A percentile compares a stretch with the other conserved stretches of the same genome.
Evolutionary conservation across 2,329 filamentous ascomycete species (phyloP).

Genomic region (Hypoxylon sp.): DNA sequence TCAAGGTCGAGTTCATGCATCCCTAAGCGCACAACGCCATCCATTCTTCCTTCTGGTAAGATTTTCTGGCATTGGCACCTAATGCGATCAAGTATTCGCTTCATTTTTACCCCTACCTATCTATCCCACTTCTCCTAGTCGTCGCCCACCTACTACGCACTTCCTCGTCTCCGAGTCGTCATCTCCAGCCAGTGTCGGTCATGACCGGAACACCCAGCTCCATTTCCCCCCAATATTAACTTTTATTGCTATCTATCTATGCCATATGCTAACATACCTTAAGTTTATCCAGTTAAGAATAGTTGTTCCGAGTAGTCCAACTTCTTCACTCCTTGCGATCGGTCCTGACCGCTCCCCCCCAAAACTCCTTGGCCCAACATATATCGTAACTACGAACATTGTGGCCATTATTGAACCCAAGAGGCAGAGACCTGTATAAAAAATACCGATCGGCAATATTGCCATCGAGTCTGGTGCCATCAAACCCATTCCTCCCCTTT

Average conservation of each 20-base stretch:
- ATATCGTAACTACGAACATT: constrained; percentile 31
- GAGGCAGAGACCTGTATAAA: constrained; percentile 33
- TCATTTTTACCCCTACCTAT: constrained; percentile 44
- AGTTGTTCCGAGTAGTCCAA: constrained; percentile 35
- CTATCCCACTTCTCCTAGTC: constrained; percentile 35
- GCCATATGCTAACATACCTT: constrained; percentile 25
- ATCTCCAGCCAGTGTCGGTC: constrained; percentile 39
- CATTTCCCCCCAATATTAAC: constrained; percentile 25
- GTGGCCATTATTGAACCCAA: constrained; percentile 24
- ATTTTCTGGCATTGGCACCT: constrained; percentile 50
- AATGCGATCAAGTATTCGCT: constrained; percentile 57
- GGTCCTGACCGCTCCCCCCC: constrained; percentile 45
- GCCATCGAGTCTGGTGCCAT: constrained; percentile 52
- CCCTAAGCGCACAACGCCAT: constrained; percentile 55
- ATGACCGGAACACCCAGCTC: constrained; percentile 27
- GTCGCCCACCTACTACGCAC: constrained; percentile 36
- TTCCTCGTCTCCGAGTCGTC: constrained; percentile 34
- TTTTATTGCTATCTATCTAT: constrained; percentile 19
- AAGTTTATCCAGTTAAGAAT: constrained; percentile 33
- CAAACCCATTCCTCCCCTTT: constrained; percentile 46
- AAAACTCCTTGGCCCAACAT: constrained; percentile 23
- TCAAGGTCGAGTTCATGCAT: constrained; percentile 54
- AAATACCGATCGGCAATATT: constrained; percentile 51
- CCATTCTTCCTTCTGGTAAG: constrained; percentile 56
- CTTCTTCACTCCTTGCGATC: constrained; percentile 47